Conservation (phyloP, 441 rosid species). For the Omphalea diandra region DNA sequence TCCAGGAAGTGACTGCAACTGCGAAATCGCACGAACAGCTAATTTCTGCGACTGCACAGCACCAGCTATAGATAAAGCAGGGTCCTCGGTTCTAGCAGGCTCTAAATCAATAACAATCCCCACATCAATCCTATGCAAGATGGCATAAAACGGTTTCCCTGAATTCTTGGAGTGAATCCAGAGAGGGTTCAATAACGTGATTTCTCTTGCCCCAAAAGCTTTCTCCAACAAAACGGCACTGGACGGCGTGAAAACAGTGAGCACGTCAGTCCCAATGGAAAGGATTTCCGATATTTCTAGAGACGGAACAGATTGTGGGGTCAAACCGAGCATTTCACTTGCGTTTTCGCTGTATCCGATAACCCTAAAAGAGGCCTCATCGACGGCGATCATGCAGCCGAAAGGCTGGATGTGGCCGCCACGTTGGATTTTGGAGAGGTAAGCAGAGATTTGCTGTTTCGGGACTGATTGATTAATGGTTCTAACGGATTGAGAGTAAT, state of each 20-base stretch:
- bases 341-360: slow-evolving; percentile 85
- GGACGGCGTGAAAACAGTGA: slow-evolving; percentile 60
- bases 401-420: slow-evolving; percentile 89
- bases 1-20: slow-evolving; percentile 83
- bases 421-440: slow-evolving; percentile 79
- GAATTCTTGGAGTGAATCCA: slow-evolving; percentile 85
- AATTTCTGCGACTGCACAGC: slow-evolving; percentile 97
- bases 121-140: slow-evolving; percentile 88
- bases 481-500: slow-evolving; percentile 74
- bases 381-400: slow-evolving; percentile 85
- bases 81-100: slow-evolving; percentile 94
- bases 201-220: slow-evolving; percentile 86
- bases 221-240: slow-evolving; percentile 63
- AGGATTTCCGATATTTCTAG: slow-evolving; percentile 66
- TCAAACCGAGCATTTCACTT: slow-evolving; percentile 73
- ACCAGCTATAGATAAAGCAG: slow-evolving; percentile 91
- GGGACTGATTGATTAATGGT: slow-evolving; percentile 66
- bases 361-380: slow-evolving; percentile 60
- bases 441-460: slow-evolving; percentile 77
- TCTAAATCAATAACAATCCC: slow-evolving; percentile 96
- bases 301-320: slow-evolving; percentile 77
- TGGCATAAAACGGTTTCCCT: slow-evolving; percentile 83
- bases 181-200: slow-evolving; percentile 72
- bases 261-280: slow-evolving; percentile 66
- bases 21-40: slow-evolving; percentile 86